These are phyloP conservation scores for Pontederia crassipes DNA, from an alignment of 176 grass and related monocot species.

Conservation along the genomic window DNA sequence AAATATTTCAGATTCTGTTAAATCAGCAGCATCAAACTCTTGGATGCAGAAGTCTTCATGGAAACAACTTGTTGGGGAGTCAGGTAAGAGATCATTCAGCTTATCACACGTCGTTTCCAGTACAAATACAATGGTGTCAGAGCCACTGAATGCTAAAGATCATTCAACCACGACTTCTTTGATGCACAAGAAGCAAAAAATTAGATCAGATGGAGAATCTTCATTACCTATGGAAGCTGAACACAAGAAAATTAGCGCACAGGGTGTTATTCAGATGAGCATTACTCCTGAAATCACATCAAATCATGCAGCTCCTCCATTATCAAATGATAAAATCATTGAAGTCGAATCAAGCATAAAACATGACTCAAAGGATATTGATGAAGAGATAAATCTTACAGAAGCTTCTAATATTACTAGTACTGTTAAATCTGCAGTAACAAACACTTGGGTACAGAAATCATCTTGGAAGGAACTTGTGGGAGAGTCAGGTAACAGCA, in stretches of 20 bases:
- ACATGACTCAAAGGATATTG: too few relatives aligned
- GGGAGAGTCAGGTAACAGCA: neutral
- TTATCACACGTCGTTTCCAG: slow-evolving; percentile 37
- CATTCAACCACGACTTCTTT: neutral
- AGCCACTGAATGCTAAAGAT: slow-evolving; percentile 12
- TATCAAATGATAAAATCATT: too few relatives aligned
- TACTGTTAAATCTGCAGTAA: too few relatives aligned
- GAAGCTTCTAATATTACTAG: too few relatives aligned
- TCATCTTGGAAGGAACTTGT: neutral
- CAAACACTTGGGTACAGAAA: slow-evolving; percentile 1
- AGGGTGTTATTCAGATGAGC: too few relatives aligned
- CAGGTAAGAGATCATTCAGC: slow-evolving; percentile 43
- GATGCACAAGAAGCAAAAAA: slow-evolving; percentile 22
- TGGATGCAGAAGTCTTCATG: slow-evolving; percentile 96
- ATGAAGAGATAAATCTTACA: too few relatives aligned
- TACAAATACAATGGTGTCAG: slow-evolving; percentile 23
- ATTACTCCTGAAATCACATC: too few relatives aligned
- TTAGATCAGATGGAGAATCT: neutral
- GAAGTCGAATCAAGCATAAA: too few relatives aligned
- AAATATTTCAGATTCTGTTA: slow-evolving; percentile 6
- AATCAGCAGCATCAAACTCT: slow-evolving; percentile 26
- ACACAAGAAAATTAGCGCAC: neutral
- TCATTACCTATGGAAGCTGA: slow-evolving; percentile 6
- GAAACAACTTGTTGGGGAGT: slow-evolving; percentile 59
- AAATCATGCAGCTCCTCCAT: too few relatives aligned